These are phyloP conservation scores for Kondoa malvinella DNA, from an alignment of 768 basidiomycete genomes.

Conservation along the genomic window DNA sequence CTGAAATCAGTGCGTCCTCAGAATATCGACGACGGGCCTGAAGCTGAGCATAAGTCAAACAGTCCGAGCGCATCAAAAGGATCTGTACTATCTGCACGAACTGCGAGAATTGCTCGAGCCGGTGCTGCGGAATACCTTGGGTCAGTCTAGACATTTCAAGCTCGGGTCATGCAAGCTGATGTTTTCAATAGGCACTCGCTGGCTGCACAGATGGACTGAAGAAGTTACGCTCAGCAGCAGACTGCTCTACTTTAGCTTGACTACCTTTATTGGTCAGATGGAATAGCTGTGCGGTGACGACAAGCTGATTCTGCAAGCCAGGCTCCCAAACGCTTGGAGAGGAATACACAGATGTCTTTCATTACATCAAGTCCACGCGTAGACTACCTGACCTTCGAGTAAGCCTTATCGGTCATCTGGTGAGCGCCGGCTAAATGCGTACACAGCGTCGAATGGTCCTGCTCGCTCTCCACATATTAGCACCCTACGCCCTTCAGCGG, in stretches of 20 bases:
- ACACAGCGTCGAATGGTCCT: conserved; percentile 20
- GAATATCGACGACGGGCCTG: background rate
- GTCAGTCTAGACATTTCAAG: background rate
- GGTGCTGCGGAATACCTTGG: conserved; percentile 19
- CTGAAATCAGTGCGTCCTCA: conserved; percentile 25
- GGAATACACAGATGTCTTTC: conserved; percentile 28
- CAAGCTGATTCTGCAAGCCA: background rate
- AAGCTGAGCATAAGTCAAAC: background rate
- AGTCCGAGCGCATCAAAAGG: conserved; percentile 29
- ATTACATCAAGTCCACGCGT: conserved; percentile 18
- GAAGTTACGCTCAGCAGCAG: conserved; percentile 23
- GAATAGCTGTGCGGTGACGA: background rate
- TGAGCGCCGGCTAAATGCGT: background rate
- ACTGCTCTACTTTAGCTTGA: conserved; percentile 26
- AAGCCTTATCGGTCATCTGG: conserved; percentile 4
- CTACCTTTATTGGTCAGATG: conserved; percentile 24
- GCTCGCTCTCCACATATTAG: conserved; percentile 22
- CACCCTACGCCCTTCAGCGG: conserved; percentile 23
- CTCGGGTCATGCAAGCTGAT: no score
- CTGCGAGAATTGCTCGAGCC: conserved; percentile 25
- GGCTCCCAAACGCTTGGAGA: conserved; percentile 28
- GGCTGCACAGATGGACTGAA: conserved; percentile 24
- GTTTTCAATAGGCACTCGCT: conserved; percentile 21
- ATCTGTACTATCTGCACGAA: conserved; percentile 26
- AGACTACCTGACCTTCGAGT: conserved; percentile 17